Conservation (phyloP, 495 filamentous ascomycete genomes). For the Hypoxylon perforatum region DNA sequence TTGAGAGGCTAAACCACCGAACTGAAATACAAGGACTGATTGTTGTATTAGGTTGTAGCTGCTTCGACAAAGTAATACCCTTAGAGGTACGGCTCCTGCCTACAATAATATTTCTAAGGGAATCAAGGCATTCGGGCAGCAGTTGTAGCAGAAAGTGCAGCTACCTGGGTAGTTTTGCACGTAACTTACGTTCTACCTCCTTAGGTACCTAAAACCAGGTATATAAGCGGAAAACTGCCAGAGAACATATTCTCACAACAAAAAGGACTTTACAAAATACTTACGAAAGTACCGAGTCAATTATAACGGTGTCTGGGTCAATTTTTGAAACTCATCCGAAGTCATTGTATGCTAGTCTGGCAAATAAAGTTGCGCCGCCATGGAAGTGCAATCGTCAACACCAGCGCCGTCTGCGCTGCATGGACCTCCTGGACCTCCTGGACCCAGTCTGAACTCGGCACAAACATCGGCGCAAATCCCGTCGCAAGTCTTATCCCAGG, state of each 20-base stretch:
- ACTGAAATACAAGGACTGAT: no score
- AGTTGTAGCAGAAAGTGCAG: not conserved
- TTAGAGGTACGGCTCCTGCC: no score
- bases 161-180: not conserved
- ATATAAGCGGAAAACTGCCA: not conserved
- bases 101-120: no score
- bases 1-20: no score
- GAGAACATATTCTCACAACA: constrained; percentile 16
- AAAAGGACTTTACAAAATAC: constrained; percentile 14
- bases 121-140: no score
- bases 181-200: no score
- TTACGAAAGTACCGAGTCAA: not conserved
- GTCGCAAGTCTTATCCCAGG: not conserved
- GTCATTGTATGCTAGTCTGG: constrained; percentile 11
- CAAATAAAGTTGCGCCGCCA: constrained; percentile 15
- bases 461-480: not conserved
- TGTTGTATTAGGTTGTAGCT: no score
- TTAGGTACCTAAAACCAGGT: no score
- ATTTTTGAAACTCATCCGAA: constrained; percentile 8
- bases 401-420: constrained; percentile 5
- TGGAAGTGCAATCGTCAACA: constrained; percentile 28
- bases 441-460: no score
- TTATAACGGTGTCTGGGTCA: constrained; percentile 10
- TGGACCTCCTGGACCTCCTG: no score
- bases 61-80: no score